A percentile compares a stretch with the other conserved stretches of the same genome.
These are phyloP conservation scores for Xanthoconium separans DNA, from an alignment of 1,284 basidiomycete genomes.

Conservation along the genomic window DNA sequence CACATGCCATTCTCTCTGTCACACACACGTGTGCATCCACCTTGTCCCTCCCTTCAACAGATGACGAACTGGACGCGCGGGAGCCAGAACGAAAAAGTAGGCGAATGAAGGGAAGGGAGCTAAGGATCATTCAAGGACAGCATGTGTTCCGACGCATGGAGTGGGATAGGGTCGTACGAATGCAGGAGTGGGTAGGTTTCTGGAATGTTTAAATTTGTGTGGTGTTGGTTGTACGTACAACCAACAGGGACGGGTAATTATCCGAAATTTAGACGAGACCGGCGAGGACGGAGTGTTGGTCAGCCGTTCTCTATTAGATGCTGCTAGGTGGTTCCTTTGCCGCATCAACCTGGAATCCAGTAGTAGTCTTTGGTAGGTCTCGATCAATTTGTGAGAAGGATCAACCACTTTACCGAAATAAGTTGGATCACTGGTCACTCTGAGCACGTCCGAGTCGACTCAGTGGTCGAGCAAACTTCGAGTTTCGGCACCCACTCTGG, in stretches of 20 bases:
- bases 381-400: no score
- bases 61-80: conserved; percentile 68
- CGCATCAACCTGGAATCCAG: no score
- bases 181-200: conserved; percentile 42
- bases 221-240: neutral
- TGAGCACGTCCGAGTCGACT: no score
- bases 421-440: no score
- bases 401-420: no score
- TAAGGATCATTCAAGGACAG: conserved; percentile 78
- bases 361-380: no score
- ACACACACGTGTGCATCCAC: conserved; percentile 61
- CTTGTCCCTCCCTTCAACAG: conserved; percentile 57
- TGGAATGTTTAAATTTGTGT: conserved; percentile 33
- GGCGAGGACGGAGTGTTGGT: no score
- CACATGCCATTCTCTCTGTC: conserved; percentile 78
- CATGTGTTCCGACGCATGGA: conserved; percentile 45
- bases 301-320: no score
- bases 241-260: neutral
- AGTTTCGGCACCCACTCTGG: no score
- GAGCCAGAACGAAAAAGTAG: conserved; percentile 66
- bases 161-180: conserved; percentile 30
- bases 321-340: no score
- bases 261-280: no score
- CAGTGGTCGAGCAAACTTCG: no score
- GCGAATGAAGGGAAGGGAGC: conserved; percentile 80